Conservation (phyloP, 78 protist species). For the Chrysochromulina tobinii region DNA sequence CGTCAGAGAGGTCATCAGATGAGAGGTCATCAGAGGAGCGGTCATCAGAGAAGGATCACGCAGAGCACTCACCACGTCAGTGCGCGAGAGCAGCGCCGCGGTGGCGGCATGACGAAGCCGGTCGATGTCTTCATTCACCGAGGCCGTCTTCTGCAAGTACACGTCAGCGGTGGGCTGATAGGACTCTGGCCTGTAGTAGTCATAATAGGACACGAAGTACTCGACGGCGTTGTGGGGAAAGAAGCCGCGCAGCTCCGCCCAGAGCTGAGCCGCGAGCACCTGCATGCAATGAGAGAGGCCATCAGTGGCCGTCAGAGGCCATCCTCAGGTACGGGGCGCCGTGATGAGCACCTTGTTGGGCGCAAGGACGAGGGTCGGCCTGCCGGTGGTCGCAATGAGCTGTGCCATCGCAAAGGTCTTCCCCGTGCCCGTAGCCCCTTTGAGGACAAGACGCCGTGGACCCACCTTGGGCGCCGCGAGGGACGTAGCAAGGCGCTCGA, state of each 20-base stretch:
- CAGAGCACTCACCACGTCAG: not conserved
- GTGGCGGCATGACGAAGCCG: slow-evolving; percentile 51
- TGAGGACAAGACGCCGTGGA: not conserved
- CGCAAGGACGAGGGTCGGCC: slow-evolving; percentile 46
- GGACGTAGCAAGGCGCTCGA: too few relatives aligned
- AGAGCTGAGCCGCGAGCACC: slow-evolving; percentile 53
- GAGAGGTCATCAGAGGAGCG: too few relatives aligned
- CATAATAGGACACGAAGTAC: slow-evolving; percentile 47
- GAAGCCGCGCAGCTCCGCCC: slow-evolving; percentile 33
- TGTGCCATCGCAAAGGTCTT: slow-evolving; percentile 48
- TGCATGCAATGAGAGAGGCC: not conserved
- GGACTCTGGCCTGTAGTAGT: slow-evolving; percentile 49
- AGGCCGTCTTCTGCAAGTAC: not conserved
- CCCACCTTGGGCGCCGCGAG: not conserved
- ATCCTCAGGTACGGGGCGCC: not conserved
- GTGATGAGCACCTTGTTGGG: slow-evolving; percentile 43
- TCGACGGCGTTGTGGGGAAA: slow-evolving; percentile 23
- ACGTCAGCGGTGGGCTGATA: not conserved
- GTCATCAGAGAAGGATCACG: too few relatives aligned
- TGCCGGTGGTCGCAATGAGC: not conserved
- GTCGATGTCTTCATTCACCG: slow-evolving; percentile 32
- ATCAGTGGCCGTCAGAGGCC: too few relatives aligned
- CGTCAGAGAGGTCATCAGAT: too few relatives aligned
- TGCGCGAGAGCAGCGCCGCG: slow-evolving; percentile 36
- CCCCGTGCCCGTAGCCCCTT: slow-evolving; percentile 36